phyloP scores from a whole-genome alignment of 108 stramenopile genomes.

The Stephanodiscus triporus region DNA sequence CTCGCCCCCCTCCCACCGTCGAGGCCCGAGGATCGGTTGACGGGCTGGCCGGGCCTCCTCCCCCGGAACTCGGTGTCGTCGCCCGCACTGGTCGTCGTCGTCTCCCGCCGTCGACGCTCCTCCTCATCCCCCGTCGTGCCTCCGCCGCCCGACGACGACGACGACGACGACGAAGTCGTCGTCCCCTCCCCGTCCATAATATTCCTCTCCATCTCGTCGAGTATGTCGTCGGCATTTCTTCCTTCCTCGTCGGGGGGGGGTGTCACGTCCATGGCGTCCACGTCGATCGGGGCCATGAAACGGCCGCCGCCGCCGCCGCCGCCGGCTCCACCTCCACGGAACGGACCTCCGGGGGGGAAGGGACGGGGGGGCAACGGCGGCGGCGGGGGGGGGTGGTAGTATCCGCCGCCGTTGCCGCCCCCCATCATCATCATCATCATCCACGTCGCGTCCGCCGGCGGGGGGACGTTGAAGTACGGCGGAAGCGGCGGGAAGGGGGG shows the following conservation, averaged over 20 bases:
- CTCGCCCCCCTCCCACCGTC: no score
- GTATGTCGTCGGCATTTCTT: background rate
- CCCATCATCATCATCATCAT: background rate
- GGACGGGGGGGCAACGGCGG: no score
- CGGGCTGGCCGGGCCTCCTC: background rate
- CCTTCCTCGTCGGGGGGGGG: no score
- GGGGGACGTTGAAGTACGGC: no score
- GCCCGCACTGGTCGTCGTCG: background rate
- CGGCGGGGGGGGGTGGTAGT: background rate
- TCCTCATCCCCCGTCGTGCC: no score
- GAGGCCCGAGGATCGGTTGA: background rate
- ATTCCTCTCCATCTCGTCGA: background rate
- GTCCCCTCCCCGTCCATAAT: background rate
- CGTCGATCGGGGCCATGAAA: background rate
- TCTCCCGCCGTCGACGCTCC: no score
- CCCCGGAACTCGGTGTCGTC: background rate
- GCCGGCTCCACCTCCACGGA: background rate
- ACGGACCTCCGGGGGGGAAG: background rate
- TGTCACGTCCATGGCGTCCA: background rate
- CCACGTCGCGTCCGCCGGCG: no score
- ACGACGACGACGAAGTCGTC: background rate
- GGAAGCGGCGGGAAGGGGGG: no score
- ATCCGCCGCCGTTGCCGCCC: background rate
- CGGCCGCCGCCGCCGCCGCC: background rate
- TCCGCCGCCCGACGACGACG: background rate